Conservation (phyloP, 73 alveolate genomes). For the Halteria grandinella region DNA sequence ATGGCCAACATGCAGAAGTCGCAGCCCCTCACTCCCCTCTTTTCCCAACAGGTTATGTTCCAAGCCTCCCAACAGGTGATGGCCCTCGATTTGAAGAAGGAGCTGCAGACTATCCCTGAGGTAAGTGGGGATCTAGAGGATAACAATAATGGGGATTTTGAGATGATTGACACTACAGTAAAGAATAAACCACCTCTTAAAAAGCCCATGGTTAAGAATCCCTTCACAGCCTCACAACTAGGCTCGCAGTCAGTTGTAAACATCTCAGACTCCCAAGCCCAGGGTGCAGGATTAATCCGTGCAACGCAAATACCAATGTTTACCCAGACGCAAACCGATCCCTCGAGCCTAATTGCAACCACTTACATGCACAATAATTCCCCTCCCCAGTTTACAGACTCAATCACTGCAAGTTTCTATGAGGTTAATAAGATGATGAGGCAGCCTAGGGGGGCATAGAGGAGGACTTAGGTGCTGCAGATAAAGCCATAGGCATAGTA, state of each 20-base stretch:
- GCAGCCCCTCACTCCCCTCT: conserved; percentile 68
- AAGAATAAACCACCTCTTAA: not conserved
- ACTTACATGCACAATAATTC: not conserved
- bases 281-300: conserved; percentile 4
- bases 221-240: not conserved
- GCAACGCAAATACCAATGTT: conserved; percentile 56
- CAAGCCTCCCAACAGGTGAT: not conserved
- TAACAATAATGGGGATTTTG: not conserved
- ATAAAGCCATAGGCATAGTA: not conserved
- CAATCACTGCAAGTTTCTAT: conserved; percentile 28
- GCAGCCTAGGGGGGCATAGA: not conserved
- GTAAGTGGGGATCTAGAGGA: not conserved
- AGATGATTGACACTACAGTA: conserved; percentile 26
- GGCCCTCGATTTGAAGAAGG: not conserved
- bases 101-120: not conserved
- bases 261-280: conserved; percentile 13
- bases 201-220: not conserved
- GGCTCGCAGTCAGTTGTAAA: conserved; percentile 7
- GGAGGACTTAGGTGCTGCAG: not conserved
- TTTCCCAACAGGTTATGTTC: conserved; percentile 45
- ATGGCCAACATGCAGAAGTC: conserved; percentile 26
- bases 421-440: conserved; percentile 13
- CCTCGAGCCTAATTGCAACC: conserved; percentile 27
- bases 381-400: conserved; percentile 13
- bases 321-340: conserved; percentile 44